Percentiles rank a stretch among this genome's conserved stretches.
Conservation (phyloP, 1,139 yeast genomes). For the Sugiyamaella castrensis region DNA sequence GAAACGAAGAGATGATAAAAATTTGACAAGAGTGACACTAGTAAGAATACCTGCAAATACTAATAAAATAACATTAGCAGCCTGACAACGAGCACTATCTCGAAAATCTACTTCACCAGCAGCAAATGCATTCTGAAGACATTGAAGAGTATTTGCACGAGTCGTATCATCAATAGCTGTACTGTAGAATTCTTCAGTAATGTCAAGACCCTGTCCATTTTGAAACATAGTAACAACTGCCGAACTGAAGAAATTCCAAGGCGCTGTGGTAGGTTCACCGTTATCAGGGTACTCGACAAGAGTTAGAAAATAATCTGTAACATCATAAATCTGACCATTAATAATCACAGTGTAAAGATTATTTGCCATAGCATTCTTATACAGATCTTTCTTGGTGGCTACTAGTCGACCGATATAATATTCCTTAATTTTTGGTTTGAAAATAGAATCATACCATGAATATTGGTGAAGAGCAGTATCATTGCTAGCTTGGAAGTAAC, state of each 20-base stretch:
- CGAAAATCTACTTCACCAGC: slow-evolving; percentile 40
- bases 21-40: slow-evolving; percentile 40
- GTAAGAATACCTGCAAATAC: slow-evolving; percentile 40
- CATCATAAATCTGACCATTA: slow-evolving; percentile 38
- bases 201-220: slow-evolving; percentile 37
- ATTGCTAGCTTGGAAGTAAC: slow-evolving; percentile 25
- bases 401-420: slow-evolving; percentile 42
- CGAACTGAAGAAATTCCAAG: slow-evolving; percentile 38
- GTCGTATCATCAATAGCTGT: slow-evolving; percentile 28
- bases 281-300: slow-evolving; percentile 20
- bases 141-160: slow-evolving; percentile 33
- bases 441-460: slow-evolving; percentile 39
- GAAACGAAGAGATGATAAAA: slow-evolving; percentile 40
- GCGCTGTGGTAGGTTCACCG: slow-evolving; percentile 23
- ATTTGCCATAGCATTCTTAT: slow-evolving; percentile 27
- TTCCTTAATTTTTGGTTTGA: slow-evolving; percentile 36
- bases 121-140: slow-evolving; percentile 38
- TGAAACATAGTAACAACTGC: slow-evolving; percentile 34
- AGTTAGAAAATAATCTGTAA: slow-evolving; percentile 40
- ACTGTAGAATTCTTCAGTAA: slow-evolving; percentile 30
- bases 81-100: slow-evolving; percentile 40
- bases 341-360: slow-evolving; percentile 35
- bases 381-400: slow-evolving; percentile 30
- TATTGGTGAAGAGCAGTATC: slow-evolving; percentile 36
- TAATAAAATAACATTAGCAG: slow-evolving; percentile 40